phyloP scores from a whole-genome alignment of 441 rosid species.

The Corymbia calophylla region DNA sequence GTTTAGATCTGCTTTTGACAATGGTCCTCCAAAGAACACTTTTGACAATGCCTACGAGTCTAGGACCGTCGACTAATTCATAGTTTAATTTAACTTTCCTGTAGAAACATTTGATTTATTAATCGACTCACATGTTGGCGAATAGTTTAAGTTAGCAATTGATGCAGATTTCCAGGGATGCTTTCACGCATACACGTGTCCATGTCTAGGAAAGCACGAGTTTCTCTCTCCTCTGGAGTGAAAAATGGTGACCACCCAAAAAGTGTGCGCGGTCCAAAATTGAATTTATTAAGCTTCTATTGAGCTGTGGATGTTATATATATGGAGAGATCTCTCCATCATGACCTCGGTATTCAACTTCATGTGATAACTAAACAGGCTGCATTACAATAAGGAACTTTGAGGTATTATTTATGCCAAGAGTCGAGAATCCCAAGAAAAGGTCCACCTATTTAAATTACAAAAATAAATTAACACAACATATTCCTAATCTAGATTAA shows the following conservation, averaged over 20 bases:
- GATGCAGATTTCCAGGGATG: neutral
- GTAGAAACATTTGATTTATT: neutral
- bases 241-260: neutral
- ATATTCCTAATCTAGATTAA: rapidly evolving
- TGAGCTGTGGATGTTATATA: neutral
- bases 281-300: neutral
- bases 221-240: neutral
- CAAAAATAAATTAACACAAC: neutral
- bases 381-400: neutral
- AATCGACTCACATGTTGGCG: neutral
- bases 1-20: neutral
- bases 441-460: neutral
- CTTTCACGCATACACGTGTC: neutral
- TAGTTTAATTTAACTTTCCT: neutral
- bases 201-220: neutral
- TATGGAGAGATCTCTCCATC: neutral
- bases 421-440: neutral
- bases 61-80: neutral
- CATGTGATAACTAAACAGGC: neutral
- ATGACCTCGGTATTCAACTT: neutral
- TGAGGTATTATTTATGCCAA: neutral
- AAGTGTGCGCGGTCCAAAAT: neutral
- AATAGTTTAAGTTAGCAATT: neutral
- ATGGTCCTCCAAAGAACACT: neutral
- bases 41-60: neutral